phyloP scores from a whole-genome alignment of 2,329 filamentous ascomycete genomes.

The Aspergillus sp. region DNA sequence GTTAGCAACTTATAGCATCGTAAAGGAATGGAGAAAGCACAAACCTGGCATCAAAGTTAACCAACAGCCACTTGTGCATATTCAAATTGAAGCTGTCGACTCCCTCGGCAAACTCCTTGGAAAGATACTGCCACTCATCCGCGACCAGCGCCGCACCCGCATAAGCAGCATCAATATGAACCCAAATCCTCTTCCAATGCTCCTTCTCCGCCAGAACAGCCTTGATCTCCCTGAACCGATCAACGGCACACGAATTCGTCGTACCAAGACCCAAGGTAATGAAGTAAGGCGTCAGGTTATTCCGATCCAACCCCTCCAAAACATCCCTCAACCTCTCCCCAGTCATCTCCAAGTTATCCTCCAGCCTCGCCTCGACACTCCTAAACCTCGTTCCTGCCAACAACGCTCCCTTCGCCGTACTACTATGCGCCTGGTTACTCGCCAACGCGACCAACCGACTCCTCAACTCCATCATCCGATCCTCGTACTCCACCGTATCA shows the following conservation, averaged over 20 bases:
- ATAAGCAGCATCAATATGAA: constrained; percentile 92
- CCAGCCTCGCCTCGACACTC: constrained; percentile 63
- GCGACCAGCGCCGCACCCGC: constrained; percentile 82
- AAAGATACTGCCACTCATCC: constrained; percentile 74
- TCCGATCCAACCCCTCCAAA: constrained; percentile 65
- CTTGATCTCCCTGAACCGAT: constrained; percentile 73
- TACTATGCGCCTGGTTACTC: constrained; percentile 77
- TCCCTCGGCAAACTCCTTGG: constrained; percentile 56
- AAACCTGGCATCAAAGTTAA: constrained; percentile 76
- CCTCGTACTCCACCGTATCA: constrained; percentile 62
- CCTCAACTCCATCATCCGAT: constrained; percentile 66
- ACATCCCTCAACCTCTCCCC: constrained; percentile 61
- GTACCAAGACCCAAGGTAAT: constrained; percentile 82
- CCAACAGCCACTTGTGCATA: constrained; percentile 96
- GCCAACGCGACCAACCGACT: constrained; percentile 77
- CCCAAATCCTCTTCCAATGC: constrained; percentile 68
- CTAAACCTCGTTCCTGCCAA: constrained; percentile 83
- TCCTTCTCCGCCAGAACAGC: constrained; percentile 50
- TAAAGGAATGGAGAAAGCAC: background rate
- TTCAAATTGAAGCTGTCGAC: constrained; percentile 94
- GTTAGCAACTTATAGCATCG: too few relatives aligned
- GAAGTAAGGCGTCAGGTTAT: constrained; percentile 81
- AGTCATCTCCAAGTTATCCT: constrained; percentile 70
- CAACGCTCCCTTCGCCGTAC: constrained; percentile 82
- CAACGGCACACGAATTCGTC: constrained; percentile 83